These are phyloP conservation scores for Usnea hakonensis DNA, from an alignment of 495 filamentous ascomycete species.

Conservation along the genomic window DNA sequence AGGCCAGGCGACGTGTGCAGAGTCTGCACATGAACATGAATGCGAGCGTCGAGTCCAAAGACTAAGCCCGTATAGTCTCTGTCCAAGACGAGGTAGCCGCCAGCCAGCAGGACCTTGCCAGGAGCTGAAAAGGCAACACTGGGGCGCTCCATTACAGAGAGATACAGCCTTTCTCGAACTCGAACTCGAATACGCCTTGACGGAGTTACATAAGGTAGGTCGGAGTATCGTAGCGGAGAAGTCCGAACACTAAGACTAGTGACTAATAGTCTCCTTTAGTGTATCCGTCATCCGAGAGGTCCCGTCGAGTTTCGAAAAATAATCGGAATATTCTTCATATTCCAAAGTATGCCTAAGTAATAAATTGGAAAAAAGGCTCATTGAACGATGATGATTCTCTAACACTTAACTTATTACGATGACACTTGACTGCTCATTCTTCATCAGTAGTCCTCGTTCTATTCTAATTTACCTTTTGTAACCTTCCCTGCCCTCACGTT, in stretches of 20 bases:
- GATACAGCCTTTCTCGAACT: too few relatives aligned
- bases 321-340: neutral
- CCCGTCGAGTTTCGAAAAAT: neutral
- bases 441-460: neutral
- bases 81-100: conserved; percentile 92
- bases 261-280: too few relatives aligned
- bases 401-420: neutral
- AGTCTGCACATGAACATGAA: conserved; percentile 71
- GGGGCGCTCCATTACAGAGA: conserved; percentile 11
- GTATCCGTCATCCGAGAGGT: neutral
- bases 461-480: neutral
- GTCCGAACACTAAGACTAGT: neutral
- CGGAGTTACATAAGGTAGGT: too few relatives aligned
- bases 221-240: neutral
- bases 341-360: too few relatives aligned
- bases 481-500: conserved; percentile 5
- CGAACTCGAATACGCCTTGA: neutral
- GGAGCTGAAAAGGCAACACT: conserved; percentile 75
- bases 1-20: conserved; percentile 49
- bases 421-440: conserved; percentile 9
- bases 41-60: conserved; percentile 88
- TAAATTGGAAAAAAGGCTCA: too few relatives aligned
- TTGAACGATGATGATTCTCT: too few relatives aligned
- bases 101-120: conserved; percentile 90
- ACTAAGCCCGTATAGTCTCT: conserved; percentile 80